Evolutionary conservation across 441 rosid species (phyloP), one percentile per base, ranked within the genome.

Genomic region (Macaranga tanarius): DNA sequence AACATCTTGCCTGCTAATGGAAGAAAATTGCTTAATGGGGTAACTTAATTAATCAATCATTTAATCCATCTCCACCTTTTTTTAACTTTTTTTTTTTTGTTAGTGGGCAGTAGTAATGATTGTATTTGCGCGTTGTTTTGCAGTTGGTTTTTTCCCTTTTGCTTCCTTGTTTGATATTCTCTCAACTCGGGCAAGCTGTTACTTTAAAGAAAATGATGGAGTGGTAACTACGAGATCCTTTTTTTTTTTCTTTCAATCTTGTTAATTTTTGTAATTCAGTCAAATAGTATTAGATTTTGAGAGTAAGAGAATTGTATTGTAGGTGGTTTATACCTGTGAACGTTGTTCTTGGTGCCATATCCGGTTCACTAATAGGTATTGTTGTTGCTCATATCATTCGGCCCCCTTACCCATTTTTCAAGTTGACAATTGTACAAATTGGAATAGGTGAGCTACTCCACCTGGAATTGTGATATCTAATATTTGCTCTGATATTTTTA

Each of bases 241-340:
- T 52, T 4, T 48, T 65, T 72, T 20, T 34, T 73, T 9, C 22
- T 3, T 55, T 7, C 28, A 1, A 20, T 1, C 22, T 51, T 28
- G 60, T 56, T 58, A 28, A 10, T 63, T 45, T 67, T 23, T 10
- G 42, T 65, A 1, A n/a, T 9, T 50, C 44, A 26, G 70, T 47
- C 22, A 61, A 58, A 57, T 62, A n/a, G 13, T 40, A 13, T 23
- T 5, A 67, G 44, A 22, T 19, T 40, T 69, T 19, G 34, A 57
- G 63, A 20, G 20, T 60, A 34, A 69, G 67, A 47, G 55, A 59
- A 34, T 50, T 62, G n/a, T 77, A 2, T 70, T 84, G 63, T 85
- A 95, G 97, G 98, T 95, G 99, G 99, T 95, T 93, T 76, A 95
- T 95, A 83, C 99, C 99, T 7, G 73, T 86, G 65, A 95, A 95